Conservation (phyloP, 768 basidiomycete species). For the Termitomyces eurrhizus region DNA sequence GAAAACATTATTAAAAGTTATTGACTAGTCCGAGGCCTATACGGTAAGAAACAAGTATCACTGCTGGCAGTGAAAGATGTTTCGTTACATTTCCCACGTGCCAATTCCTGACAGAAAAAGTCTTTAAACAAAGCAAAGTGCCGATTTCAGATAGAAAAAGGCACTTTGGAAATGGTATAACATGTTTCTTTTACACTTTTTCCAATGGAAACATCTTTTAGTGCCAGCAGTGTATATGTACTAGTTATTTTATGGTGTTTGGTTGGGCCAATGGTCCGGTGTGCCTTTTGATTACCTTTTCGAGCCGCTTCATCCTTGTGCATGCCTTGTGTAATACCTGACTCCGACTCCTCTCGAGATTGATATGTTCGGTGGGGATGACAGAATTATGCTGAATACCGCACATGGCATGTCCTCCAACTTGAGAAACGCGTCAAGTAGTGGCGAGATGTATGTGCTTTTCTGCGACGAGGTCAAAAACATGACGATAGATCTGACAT, state of each 20-base stretch:
- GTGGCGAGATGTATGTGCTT: background rate
- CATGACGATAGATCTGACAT: background rate
- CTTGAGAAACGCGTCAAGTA: slow-evolving; percentile 11
- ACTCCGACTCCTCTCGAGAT: slow-evolving; percentile 4
- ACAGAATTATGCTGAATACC: background rate
- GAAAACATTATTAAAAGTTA: background rate
- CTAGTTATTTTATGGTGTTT: background rate
- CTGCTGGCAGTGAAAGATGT: too few species aligned
- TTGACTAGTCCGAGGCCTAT: too few species aligned
- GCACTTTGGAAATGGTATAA: too few species aligned
- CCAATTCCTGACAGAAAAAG: too few species aligned
- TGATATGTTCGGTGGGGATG: slow-evolving; percentile 5
- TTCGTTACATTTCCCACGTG: too few species aligned
- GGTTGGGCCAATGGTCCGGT: background rate
- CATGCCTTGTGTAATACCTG: slow-evolving; percentile 2
- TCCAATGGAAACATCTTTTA: too few species aligned
- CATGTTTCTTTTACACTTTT: too few species aligned
- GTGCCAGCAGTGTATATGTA: background rate
- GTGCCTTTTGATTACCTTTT: slow-evolving; percentile 14
- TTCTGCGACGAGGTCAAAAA: background rate
- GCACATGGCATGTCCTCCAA: slow-evolving; percentile 6
- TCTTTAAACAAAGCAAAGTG: too few species aligned
- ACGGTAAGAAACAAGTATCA: too few species aligned
- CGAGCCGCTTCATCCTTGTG: slow-evolving; percentile 10
- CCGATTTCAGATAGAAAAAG: too few species aligned